Evolutionary conservation across 768 basidiomycete species (phyloP), one percentile per base, ranked within the genome.

Genomic region (Sarcomyxa edulis): DNA sequence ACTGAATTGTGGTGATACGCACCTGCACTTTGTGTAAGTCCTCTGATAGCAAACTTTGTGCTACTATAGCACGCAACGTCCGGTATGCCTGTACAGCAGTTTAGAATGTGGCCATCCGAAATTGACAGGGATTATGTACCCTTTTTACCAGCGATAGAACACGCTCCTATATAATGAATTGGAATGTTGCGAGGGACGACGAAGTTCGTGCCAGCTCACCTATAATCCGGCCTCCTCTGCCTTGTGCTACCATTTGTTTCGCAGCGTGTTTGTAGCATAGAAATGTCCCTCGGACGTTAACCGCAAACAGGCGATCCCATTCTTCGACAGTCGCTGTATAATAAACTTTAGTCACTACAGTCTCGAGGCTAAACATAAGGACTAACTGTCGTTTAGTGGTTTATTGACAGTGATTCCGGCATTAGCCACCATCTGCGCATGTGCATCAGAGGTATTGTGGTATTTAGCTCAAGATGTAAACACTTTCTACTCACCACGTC

Each of bases 221-320:
- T 18, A 81, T 67, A 42, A 84, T 75, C 12, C 72, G 62, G 1
- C 80, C 76, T 12, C 76, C 70, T 5, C 55, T 58, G 1, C 70
- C 24, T 37, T 7, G 22, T 18, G 11, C 23, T 10, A 65, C 50
- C 64, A 65, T 65, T 25, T 49, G 50, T 9, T 47, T 42, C 7
- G 52, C 64, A 15, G 64, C 64, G 33, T 56, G 51, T 27, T 58
- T 54, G 40, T 61, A 63, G 43, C 60, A 60, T 6, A 63, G 35
- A 21, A 64, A 58, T 2, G 51, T 49, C 11, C 62, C 62, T 6
- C 55, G 52, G 8, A 40, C 49, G 35, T 65, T 66, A 26, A 60
- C 45, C 7, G 47, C 37, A 34, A 61, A 53, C 4, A 53, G 20
- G 7, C 40, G 41, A 25, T 61, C 61, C 43, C 55, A 60, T 19